Evolutionary conservation across 768 basidiomycete genomes (phyloP).

Genomic region (Rhizopogon sp.): DNA sequence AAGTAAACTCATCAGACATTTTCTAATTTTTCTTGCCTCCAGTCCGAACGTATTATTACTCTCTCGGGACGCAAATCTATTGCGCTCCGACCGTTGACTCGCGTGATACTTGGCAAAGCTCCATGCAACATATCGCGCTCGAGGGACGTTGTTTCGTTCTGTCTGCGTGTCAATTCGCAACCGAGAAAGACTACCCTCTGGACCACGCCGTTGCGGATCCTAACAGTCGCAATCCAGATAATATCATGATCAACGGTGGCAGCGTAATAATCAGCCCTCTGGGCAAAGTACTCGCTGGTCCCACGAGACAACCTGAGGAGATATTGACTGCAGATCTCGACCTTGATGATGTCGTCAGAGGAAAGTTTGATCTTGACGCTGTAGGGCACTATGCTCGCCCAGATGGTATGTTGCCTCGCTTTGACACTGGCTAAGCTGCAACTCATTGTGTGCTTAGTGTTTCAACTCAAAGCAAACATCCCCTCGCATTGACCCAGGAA

Average conservation of each 20-base stretch:
- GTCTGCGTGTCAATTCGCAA: conserved; percentile 54
- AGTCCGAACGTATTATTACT: conserved; percentile 60
- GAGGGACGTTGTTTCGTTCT: conserved; percentile 71
- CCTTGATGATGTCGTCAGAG: conserved; percentile 49
- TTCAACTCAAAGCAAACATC: conserved; percentile 16
- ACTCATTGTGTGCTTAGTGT: conserved; percentile 15
- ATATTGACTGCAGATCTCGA: conserved; percentile 54
- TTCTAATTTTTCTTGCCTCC: background rate
- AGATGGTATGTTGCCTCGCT: conserved; percentile 37
- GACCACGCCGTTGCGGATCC: conserved; percentile 39
- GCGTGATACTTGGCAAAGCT: conserved; percentile 48
- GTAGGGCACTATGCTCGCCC: conserved; percentile 59
- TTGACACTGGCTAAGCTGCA: background rate
- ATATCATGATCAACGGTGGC: conserved; percentile 57
- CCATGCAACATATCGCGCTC: conserved; percentile 59
- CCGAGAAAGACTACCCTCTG: conserved; percentile 48
- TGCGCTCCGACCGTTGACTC: conserved; percentile 65
- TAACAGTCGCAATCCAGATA: conserved; percentile 34
- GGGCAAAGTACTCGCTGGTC: conserved; percentile 56
- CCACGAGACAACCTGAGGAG: conserved; percentile 47
- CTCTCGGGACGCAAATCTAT: conserved; percentile 53
- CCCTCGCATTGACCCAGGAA: background rate
- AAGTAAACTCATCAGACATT: background rate
- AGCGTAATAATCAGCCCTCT: conserved; percentile 56
- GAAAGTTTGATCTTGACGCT: conserved; percentile 59